These are phyloP conservation scores for Parietichytrium sp. DNA, from an alignment of 108 stramenopile genomes.

Conservation along the genomic window DNA sequence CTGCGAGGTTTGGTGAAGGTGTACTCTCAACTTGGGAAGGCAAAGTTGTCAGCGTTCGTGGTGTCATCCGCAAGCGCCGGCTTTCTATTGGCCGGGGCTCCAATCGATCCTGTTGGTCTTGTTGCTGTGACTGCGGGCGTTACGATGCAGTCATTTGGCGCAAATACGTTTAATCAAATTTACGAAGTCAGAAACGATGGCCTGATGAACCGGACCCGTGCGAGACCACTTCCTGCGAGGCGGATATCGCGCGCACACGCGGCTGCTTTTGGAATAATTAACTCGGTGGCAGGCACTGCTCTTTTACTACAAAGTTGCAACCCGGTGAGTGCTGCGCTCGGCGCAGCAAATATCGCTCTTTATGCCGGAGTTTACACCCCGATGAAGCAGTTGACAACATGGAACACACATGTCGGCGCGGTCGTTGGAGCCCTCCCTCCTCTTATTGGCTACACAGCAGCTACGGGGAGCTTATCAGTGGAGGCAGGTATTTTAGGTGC, in stretches of 20 bases:
- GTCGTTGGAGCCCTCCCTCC: slow-evolving; percentile 97
- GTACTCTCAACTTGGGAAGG: slow-evolving; percentile 69
- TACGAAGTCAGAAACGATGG: slow-evolving; percentile 71
- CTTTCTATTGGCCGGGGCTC: slow-evolving; percentile 83
- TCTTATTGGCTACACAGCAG: slow-evolving; percentile 96
- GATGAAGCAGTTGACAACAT: slow-evolving; percentile 81
- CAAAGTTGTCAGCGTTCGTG: slow-evolving; percentile 77
- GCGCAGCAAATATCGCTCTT: slow-evolving; percentile 83
- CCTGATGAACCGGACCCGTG: slow-evolving; percentile 84
- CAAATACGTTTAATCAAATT: slow-evolving; percentile 91
- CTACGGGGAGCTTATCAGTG: slow-evolving; percentile 73
- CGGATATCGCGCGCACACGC: slow-evolving; percentile 66
- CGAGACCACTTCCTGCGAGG: slow-evolving; percentile 82
- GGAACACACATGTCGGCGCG: slow-evolving; percentile 96
- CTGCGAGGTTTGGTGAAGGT: not conserved
- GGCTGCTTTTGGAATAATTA: slow-evolving; percentile 65
- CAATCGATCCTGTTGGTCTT: slow-evolving; percentile 60
- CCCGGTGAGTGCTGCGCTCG: slow-evolving; percentile 83
- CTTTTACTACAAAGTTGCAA: slow-evolving; percentile 79
- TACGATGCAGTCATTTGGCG: slow-evolving; percentile 80
- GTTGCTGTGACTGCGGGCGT: slow-evolving; percentile 81
- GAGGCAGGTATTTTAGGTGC: not conserved
- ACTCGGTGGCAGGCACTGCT: slow-evolving; percentile 69
- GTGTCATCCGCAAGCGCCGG: slow-evolving; percentile 85
- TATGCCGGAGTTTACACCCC: slow-evolving; percentile 95